Percentiles rank a stretch among this genome's conserved stretches.
Evolutionary conservation across 345 rosid species (phyloP).

Genomic region (Hypericum androsaemum): DNA sequence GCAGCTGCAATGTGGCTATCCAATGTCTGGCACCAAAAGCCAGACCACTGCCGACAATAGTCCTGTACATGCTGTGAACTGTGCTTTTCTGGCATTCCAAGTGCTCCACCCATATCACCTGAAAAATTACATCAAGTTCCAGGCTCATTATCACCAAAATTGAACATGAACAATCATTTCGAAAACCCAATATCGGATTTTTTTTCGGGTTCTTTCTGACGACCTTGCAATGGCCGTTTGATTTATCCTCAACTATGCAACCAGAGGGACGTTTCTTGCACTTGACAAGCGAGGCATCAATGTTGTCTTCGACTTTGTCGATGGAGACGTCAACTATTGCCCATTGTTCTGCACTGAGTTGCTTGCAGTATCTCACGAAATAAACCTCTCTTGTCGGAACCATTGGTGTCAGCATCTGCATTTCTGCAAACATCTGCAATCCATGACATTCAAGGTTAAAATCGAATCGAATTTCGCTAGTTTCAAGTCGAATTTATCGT

Average conservation of each 20-base stretch:
- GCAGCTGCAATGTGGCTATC: conserved; percentile 75
- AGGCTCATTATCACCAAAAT: not conserved
- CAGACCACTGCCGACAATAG: conserved; percentile 66
- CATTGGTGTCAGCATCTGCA: conserved; percentile 88
- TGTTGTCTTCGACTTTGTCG: conserved; percentile 68
- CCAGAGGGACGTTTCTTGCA: conserved; percentile 96
- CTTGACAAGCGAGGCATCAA: conserved; percentile 71
- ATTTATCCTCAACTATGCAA: conserved; percentile 81
- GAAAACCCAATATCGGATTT: not conserved
- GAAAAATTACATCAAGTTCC: conserved; percentile 2
- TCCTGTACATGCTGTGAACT: conserved; percentile 63
- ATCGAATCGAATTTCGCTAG: too few species aligned
- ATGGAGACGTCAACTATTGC: conserved; percentile 84
- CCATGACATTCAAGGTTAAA: not conserved
- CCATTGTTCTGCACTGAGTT: conserved; percentile 78
- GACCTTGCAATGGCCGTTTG: conserved; percentile 91
- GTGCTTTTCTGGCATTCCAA: conserved; percentile 66
- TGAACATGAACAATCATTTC: not conserved
- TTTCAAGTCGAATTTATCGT: too few species aligned
- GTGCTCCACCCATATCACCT: conserved; percentile 97
- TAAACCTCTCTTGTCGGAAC: conserved; percentile 90
- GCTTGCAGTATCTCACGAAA: conserved; percentile 72
- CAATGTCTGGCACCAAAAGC: conserved; percentile 96
- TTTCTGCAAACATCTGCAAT: conserved; percentile 91
- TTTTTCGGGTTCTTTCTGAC: too few species aligned